Conservation (phyloP, 768 basidiomycete species). For the Boletus coccyginus region DNA sequence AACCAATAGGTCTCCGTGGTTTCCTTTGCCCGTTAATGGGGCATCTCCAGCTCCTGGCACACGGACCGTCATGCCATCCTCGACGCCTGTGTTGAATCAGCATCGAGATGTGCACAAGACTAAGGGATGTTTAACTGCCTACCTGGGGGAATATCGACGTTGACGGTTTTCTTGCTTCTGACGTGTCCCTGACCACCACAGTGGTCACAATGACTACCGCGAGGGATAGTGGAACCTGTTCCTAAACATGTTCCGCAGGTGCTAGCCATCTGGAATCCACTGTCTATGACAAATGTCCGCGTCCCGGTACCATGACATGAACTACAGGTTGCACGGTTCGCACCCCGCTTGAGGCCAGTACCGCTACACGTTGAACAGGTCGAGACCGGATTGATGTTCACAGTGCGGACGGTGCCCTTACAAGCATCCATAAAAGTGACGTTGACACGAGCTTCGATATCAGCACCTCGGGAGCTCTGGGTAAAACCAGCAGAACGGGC, state of each 20-base stretch:
- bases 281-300: slow-evolving; percentile 85
- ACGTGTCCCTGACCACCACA: slow-evolving; percentile 91
- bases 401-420: slow-evolving; percentile 75
- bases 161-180: slow-evolving; percentile 69
- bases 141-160: slow-evolving; percentile 87
- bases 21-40: slow-evolving; percentile 75
- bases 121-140: slow-evolving; percentile 29
- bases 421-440: slow-evolving; percentile 94
- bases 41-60: slow-evolving; percentile 82
- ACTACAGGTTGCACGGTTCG: slow-evolving; percentile 74
- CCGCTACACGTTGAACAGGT: slow-evolving; percentile 85
- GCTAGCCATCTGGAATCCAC: slow-evolving; percentile 95
- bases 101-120: slow-evolving; percentile 1
- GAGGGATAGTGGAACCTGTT: slow-evolving; percentile 75
- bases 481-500: slow-evolving; percentile 42
- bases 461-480: slow-evolving; percentile 60
- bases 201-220: slow-evolving; percentile 68
- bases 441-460: slow-evolving; percentile 74
- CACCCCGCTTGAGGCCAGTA: slow-evolving; percentile 81
- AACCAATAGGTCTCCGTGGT: slow-evolving; percentile 81
- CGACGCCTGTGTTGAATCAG: slow-evolving; percentile 59
- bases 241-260: slow-evolving; percentile 85
- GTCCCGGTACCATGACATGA: slow-evolving; percentile 86
- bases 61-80: slow-evolving; percentile 91
- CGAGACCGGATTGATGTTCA: slow-evolving; percentile 77